These are phyloP conservation scores for Verticillium dahliae DNA, from an alignment of 2,329 filamentous ascomycete species.

Conservation along the genomic window DNA sequence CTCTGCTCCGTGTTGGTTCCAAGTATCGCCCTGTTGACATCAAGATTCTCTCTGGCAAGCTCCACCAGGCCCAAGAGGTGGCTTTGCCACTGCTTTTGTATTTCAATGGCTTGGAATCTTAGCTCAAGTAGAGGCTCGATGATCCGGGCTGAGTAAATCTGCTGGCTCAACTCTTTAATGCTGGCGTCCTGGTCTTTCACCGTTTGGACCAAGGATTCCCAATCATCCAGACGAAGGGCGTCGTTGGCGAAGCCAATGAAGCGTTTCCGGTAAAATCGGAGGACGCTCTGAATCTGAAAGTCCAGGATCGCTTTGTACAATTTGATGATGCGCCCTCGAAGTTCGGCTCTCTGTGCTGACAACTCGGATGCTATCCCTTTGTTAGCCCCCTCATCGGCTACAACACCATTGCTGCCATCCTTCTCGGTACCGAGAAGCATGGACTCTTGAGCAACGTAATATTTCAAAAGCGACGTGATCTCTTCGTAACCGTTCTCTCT, in stretches of 20 bases:
- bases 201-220: neutral
- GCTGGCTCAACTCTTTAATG: neutral
- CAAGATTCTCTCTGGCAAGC: neutral
- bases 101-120: neutral
- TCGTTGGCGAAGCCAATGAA: neutral
- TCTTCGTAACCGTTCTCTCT: neutral
- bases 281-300: neutral
- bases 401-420: neutral
- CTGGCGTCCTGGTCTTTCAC: neutral
- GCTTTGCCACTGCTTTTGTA: neutral
- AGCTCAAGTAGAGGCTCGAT: neutral
- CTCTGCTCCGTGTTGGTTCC: neutral
- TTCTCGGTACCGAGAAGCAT: neutral
- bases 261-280: neutral
- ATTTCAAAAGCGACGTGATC: neutral
- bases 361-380: neutral
- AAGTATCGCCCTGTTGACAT: neutral
- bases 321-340: neutral
- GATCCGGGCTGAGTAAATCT: neutral
- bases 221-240: neutral
- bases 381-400: neutral
- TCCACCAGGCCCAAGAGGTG: neutral
- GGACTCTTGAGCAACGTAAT: neutral
- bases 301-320: neutral
- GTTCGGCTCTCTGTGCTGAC: neutral